Conservation (phyloP, 148 eudicot species). For the Simmondsia chinensis region DNA sequence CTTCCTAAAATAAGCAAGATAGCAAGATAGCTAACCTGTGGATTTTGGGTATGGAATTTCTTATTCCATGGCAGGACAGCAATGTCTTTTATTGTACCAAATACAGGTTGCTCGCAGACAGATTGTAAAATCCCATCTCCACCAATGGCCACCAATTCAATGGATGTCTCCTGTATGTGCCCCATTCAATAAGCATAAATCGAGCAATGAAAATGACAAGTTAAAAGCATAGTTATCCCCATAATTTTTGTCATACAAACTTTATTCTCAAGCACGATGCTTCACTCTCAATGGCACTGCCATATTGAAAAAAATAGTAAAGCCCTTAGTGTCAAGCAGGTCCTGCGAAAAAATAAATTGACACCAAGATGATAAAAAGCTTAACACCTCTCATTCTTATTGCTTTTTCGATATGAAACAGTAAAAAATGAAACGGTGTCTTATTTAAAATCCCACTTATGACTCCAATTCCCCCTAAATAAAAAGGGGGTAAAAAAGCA, state of each 20-base stretch:
- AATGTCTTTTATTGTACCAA: slow-evolving; percentile 83
- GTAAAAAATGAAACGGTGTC: no score
- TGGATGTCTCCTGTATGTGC: slow-evolving; percentile 65
- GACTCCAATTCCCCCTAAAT: no score
- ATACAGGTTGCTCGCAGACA: slow-evolving; percentile 87
- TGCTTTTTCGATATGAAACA: no score
- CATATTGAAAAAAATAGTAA: no score
- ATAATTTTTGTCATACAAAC: not conserved
- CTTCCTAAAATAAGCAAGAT: not conserved
- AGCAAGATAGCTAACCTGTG: slow-evolving; percentile 35
- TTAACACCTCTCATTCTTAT: no score
- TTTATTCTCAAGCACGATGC: no score
- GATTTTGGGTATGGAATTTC: slow-evolving; percentile 22
- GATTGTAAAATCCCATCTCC: slow-evolving; percentile 79
- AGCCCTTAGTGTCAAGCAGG: no score
- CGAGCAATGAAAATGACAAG: not conserved
- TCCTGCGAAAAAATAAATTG: no score
- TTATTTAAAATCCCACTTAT: no score
- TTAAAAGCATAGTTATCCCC: not conserved
- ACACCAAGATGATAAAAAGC: no score
- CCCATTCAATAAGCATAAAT: slow-evolving; percentile 7
- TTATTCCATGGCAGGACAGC: slow-evolving; percentile 69
- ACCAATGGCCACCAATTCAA: slow-evolving; percentile 77
- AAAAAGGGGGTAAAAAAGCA: no score
- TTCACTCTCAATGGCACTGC: no score